phyloP scores from a whole-genome alignment of 2,329 filamentous ascomycete genomes.

The Rugonectria rugulosa region DNA sequence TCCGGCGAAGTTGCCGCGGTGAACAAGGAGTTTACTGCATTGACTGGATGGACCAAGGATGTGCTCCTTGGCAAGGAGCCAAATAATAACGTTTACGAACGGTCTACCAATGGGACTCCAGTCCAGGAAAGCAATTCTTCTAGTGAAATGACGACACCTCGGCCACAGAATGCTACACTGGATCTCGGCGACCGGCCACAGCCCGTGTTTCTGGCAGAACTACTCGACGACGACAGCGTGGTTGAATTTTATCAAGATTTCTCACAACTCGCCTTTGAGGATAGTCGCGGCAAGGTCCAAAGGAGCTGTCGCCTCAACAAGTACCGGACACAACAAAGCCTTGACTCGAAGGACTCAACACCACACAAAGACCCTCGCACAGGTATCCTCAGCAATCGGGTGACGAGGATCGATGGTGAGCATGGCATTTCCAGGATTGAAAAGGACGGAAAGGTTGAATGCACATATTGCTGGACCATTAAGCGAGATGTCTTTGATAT shows the following conservation, averaged over 20 bases:
- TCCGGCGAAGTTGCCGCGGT: conserved; percentile 95
- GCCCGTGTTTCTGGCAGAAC: conserved; percentile 88
- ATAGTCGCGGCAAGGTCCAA: conserved; percentile 84
- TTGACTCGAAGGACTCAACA: conserved; percentile 49
- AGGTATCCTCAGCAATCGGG: conserved; percentile 64
- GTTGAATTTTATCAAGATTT: conserved; percentile 97
- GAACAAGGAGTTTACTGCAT: conserved; percentile 94
- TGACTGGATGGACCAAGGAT: conserved; percentile 94
- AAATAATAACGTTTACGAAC: conserved; percentile 72
- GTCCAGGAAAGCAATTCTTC: conserved; percentile 44
- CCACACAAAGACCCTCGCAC: conserved; percentile 54
- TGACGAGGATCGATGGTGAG: conserved; percentile 72
- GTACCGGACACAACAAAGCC: conserved; percentile 78
- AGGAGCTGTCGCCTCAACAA: conserved; percentile 87
- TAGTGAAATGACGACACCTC: conserved; percentile 59
- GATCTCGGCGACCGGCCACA: conserved; percentile 64
- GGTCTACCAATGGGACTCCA: conserved; percentile 51
- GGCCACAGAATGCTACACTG: conserved; percentile 53
- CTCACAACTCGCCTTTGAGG: conserved; percentile 88
- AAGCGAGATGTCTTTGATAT: conserved; percentile 98
- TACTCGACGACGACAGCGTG: conserved; percentile 92
- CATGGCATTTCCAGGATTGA: conserved; percentile 83
- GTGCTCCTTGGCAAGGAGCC: conserved; percentile 86
- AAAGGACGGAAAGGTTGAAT: conserved; percentile 90
- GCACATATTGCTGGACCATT: conserved; percentile 96